phyloP scores from a whole-genome alignment of 495 filamentous ascomycete species.

The Neurospora pannonica region DNA sequence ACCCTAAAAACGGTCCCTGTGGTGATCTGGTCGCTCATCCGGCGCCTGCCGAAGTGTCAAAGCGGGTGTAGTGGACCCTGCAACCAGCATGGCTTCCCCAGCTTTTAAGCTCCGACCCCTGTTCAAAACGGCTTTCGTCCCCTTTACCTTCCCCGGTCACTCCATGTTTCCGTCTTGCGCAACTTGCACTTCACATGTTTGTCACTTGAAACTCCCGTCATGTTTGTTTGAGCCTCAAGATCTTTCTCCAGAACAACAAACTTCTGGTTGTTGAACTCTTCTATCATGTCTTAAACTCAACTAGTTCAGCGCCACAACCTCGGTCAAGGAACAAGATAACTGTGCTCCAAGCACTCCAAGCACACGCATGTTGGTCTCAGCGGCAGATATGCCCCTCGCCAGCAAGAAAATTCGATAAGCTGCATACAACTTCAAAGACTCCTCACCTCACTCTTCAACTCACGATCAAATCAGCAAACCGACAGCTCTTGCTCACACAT shows the following conservation, averaged over 20 bases:
- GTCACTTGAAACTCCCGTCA: neutral
- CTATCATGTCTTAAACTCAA: neutral
- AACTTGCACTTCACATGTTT: neutral
- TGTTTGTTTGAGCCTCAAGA: neutral
- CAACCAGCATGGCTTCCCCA: neutral
- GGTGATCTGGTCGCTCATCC: neutral
- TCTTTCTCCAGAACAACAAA: neutral
- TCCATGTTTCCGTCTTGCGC: neutral
- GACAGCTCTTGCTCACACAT: neutral
- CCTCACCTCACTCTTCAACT: neutral
- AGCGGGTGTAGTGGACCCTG: neutral
- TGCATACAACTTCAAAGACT: neutral
- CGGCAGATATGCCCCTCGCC: neutral
- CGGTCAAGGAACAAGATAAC: neutral
- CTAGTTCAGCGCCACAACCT: neutral
- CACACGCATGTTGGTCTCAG: neutral
- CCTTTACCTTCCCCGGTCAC: neutral
- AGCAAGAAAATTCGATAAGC: neutral
- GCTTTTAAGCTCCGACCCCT: neutral
- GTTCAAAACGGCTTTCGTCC: neutral
- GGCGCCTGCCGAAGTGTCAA: neutral
- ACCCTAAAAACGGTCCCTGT: neutral
- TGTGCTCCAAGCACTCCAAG: neutral
- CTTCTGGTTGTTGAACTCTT: neutral
- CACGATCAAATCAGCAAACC: neutral